Evolutionary conservation across 805 yeast species (phyloP).

Genomic region (Candida loeiensis): DNA sequence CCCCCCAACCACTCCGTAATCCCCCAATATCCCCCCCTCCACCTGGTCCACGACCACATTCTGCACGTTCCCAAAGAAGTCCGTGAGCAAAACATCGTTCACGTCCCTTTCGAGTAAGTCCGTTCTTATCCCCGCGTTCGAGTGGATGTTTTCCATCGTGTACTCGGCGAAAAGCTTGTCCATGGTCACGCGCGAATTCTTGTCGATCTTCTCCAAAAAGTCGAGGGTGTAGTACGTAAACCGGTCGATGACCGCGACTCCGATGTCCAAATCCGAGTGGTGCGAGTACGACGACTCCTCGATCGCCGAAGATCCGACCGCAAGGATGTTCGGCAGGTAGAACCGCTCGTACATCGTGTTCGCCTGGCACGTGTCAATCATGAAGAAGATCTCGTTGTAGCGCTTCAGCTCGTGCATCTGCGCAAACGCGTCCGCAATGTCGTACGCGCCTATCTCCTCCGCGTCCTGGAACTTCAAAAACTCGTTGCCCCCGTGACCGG

Average conservation of each 20-base stretch:
- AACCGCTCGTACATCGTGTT: conserved; percentile 94
- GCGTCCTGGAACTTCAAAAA: conserved; percentile 97
- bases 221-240: conserved; percentile 91
- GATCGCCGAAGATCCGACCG: conserved; percentile 85
- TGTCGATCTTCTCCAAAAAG: conserved; percentile 77
- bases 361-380: conserved; percentile 99
- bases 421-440: conserved; percentile 93
- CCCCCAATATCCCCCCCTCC: too few relatives aligned
- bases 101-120: conserved; percentile 70
- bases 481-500: conserved; percentile 99
- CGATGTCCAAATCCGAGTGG: conserved; percentile 91
- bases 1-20: too few relatives aligned
- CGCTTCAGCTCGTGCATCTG: conserved; percentile 96
- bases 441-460: conserved; percentile 93
- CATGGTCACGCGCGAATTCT: conserved; percentile 69
- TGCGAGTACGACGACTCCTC: conserved; percentile 94
- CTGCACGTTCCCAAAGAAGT: conserved; percentile 92
- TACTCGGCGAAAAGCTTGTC: conserved; percentile 83
- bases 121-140: conserved; percentile 88
- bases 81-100: conserved; percentile 73
- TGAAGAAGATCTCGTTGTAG: conserved; percentile 91
- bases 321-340: conserved; percentile 86
- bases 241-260: conserved; percentile 96
- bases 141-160: conserved; percentile 80
- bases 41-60: conserved; percentile 61